phyloP scores from a whole-genome alignment of 352 stramenopile genomes.

The Pythium brachiatum region DNA sequence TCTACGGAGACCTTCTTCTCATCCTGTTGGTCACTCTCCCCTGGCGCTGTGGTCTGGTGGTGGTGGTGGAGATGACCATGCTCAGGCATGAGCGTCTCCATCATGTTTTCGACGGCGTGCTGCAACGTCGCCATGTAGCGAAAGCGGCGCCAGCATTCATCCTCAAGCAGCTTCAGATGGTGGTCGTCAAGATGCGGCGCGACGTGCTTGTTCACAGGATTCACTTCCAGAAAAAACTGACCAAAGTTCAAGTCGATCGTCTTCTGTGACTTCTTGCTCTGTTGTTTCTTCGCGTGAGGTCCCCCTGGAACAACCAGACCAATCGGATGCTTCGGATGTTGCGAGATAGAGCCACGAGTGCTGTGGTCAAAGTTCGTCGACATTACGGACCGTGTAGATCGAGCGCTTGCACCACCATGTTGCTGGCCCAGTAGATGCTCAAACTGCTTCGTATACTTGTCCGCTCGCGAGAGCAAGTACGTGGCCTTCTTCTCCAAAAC shows the following conservation, averaged over 20 bases:
- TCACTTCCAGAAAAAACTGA: conserved; percentile 56
- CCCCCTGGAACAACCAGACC: neutral
- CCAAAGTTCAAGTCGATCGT: conserved; percentile 28
- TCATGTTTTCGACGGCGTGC: conserved; percentile 28
- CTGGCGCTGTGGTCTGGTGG: neutral
- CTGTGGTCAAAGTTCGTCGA: conserved; percentile 13
- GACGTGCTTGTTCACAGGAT: conserved; percentile 56
- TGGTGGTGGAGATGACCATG: conserved; percentile 3
- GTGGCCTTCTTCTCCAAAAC: conserved; percentile 66
- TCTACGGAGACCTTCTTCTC: neutral
- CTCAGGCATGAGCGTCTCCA: conserved; percentile 34
- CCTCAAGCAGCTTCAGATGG: conserved; percentile 38
- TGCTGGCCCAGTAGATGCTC: conserved; percentile 1
- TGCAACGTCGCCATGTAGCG: conserved; percentile 38
- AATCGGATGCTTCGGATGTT: neutral
- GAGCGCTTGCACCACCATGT: neutral
- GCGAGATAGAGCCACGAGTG: neutral
- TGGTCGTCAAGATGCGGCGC: conserved; percentile 37
- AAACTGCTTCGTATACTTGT: conserved; percentile 34
- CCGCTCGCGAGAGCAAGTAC: conserved; percentile 48
- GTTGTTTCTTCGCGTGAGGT: neutral
- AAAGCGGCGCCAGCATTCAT: conserved; percentile 52
- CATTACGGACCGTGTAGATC: neutral
- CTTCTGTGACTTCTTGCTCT: conserved; percentile 22
- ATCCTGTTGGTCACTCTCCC: neutral